phyloP scores from a whole-genome alignment of 139 green algal genomes.

The Klebsormidium nitens region DNA sequence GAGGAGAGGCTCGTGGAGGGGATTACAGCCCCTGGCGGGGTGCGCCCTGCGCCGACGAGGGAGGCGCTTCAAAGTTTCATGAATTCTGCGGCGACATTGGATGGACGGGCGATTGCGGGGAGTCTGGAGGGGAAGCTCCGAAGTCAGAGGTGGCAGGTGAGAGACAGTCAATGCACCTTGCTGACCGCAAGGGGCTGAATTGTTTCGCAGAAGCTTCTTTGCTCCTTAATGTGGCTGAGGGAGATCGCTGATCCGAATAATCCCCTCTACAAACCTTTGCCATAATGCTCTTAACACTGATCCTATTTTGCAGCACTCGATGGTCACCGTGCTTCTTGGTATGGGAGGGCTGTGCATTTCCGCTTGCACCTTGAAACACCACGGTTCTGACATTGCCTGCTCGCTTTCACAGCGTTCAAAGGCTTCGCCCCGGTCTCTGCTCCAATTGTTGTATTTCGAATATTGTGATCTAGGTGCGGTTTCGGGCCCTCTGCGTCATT shows the following conservation, averaged over 20 bases:
- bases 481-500: conserved; percentile 32
- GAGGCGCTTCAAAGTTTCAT: conserved; percentile 30
- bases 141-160: conserved; percentile 27
- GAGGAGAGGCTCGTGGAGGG: conserved; percentile 33
- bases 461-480: conserved; percentile 5
- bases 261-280: too few species aligned
- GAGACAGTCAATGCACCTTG: background rate
- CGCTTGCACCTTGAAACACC: too few species aligned
- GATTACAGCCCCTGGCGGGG: conserved; percentile 19
- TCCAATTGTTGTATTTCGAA: background rate
- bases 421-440: too few species aligned
- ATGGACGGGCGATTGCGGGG: conserved; percentile 9
- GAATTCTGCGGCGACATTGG: background rate
- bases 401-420: background rate
- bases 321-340: background rate
- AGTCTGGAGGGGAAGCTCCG: conserved; percentile 24
- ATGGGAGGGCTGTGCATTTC: too few species aligned
- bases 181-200: background rate
- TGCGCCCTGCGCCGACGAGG: conserved; percentile 20
- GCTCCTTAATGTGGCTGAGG: too few species aligned
- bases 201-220: too few species aligned
- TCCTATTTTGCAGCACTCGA: background rate
- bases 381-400: background rate
- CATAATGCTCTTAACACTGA: background rate
- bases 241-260: too few species aligned